Evolutionary conservation across 768 basidiomycete genomes (phyloP).

Genomic region (Pulveroboletus sp.): DNA sequence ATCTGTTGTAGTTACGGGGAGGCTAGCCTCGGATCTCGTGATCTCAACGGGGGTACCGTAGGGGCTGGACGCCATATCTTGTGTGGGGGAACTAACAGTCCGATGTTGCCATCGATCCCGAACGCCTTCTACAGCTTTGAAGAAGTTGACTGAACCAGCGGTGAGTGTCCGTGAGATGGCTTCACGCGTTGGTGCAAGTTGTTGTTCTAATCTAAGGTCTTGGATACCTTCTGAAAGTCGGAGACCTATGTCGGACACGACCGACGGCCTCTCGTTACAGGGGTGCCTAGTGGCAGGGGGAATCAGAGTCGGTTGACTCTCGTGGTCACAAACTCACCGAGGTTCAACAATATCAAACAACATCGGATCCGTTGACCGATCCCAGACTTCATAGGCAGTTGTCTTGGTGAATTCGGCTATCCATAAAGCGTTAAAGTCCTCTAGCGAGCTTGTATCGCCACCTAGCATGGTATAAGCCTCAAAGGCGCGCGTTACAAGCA

Average conservation of each 20-base stretch:
- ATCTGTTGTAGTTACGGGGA: constrained; percentile 10
- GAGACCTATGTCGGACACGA: constrained; percentile 87
- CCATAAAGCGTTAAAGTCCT: constrained; percentile 88
- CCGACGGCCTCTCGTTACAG: constrained; percentile 84
- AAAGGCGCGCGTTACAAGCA: not conserved
- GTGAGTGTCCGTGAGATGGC: constrained; percentile 75
- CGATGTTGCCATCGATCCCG: constrained; percentile 64
- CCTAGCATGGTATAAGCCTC: constrained; percentile 33
- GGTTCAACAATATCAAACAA: constrained; percentile 96
- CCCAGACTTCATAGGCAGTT: constrained; percentile 87
- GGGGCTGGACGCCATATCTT: constrained; percentile 18
- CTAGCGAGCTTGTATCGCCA: constrained; percentile 52
- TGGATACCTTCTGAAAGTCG: constrained; percentile 91
- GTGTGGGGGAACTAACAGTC: constrained; percentile 21
- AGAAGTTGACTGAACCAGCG: constrained; percentile 71
- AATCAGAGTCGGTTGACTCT: constrained; percentile 1
- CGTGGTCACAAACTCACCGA: constrained; percentile 42
- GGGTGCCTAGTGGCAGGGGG: constrained; percentile 61
- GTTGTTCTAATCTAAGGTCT: constrained; percentile 88
- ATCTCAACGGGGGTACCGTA: constrained; percentile 27
- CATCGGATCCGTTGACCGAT: constrained; percentile 82
- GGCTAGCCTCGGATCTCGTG: constrained; percentile 25
- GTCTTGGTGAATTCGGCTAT: constrained; percentile 84
- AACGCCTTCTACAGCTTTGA: constrained; percentile 89
- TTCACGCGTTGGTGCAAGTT: constrained; percentile 89